Evolutionary conservation across 495 filamentous ascomycete genomes (phyloP).

Genomic region (Aspergillus taichungensis): DNA sequence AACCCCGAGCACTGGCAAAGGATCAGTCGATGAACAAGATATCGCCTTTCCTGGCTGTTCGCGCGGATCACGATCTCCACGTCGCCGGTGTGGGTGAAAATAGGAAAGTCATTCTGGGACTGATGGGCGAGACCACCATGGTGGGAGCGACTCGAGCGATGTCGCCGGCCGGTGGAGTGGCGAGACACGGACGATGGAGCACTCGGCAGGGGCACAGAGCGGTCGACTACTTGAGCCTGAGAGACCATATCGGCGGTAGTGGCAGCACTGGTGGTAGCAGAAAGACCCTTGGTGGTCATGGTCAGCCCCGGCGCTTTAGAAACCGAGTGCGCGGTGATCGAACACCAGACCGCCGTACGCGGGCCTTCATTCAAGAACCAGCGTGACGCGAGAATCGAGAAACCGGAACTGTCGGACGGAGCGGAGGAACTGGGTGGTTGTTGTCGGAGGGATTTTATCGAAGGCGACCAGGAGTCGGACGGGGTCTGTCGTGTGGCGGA

Average conservation of each 20-base stretch:
- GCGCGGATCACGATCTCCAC: slow-evolving; percentile 76
- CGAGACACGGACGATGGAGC: slow-evolving; percentile 53
- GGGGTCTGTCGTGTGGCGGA: neutral
- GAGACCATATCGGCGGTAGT: slow-evolving; percentile 52
- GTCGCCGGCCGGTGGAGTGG: slow-evolving; percentile 47
- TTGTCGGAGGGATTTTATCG: too few species aligned
- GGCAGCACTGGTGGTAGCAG: slow-evolving; percentile 1
- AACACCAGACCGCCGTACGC: slow-evolving; percentile 9
- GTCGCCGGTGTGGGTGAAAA: slow-evolving; percentile 84
- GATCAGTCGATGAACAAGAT: slow-evolving; percentile 77
- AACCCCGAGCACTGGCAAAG: slow-evolving; percentile 84
- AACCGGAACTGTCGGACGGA: neutral
- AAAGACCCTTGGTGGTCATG: slow-evolving; percentile 10
- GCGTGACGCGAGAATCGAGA: neutral
- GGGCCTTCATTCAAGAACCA: slow-evolving; percentile 13
- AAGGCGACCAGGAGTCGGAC: too few species aligned
- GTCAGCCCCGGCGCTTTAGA: slow-evolving; percentile 1
- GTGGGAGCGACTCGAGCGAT: slow-evolving; percentile 72
- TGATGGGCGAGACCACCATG: slow-evolving; percentile 63
- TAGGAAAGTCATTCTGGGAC: slow-evolving; percentile 81
- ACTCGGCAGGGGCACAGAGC: slow-evolving; percentile 38
- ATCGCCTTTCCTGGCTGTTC: slow-evolving; percentile 66
- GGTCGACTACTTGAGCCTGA: slow-evolving; percentile 56
- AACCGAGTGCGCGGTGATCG: slow-evolving; percentile 8
- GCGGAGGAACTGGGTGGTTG: too few species aligned